These are phyloP conservation scores for Sapria himalayana DNA, from an alignment of 345 rosid species.

Conservation along the genomic window DNA sequence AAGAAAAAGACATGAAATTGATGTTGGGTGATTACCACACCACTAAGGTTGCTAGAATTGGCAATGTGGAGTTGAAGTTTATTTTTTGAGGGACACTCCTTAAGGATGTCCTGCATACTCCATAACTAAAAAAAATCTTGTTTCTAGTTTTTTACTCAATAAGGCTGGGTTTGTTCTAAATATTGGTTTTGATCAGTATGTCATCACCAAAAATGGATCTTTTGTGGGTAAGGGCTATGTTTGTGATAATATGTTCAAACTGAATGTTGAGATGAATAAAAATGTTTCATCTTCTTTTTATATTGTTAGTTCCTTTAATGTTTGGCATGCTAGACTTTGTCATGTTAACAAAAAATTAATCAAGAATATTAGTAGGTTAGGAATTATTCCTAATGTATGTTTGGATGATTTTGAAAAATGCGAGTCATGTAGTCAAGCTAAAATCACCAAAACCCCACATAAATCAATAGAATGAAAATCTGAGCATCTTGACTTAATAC, in stretches of 20 bases:
- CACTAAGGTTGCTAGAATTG: neutral
- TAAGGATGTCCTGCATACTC: neutral
- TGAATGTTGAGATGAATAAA: neutral
- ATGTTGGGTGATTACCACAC: constrained; percentile 1
- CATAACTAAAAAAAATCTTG: neutral
- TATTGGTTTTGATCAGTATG: neutral
- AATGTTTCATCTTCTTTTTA: neutral
- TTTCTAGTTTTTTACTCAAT: too few relatives aligned
- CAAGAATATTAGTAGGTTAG: neutral
- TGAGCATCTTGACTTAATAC: neutral
- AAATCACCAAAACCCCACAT: too few relatives aligned
- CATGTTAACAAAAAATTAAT: neutral
- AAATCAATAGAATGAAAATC: neutral
- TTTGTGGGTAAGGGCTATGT: neutral
- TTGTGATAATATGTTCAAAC: neutral
- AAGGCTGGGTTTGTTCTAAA: neutral
- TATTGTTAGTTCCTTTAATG: neutral
- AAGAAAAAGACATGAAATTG: neutral
- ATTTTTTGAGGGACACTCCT: neutral
- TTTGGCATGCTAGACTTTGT: neutral
- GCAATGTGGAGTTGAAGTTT: neutral
- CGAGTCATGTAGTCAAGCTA: too few relatives aligned
- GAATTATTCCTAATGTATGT: too few relatives aligned
- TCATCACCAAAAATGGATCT: neutral
- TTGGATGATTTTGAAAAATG: too few relatives aligned